Percentiles rank a stretch among this genome's conserved stretches.
Evolutionary conservation across 1,139 yeast genomes (phyloP).

Genomic region (Pneumocystis murina): DNA sequence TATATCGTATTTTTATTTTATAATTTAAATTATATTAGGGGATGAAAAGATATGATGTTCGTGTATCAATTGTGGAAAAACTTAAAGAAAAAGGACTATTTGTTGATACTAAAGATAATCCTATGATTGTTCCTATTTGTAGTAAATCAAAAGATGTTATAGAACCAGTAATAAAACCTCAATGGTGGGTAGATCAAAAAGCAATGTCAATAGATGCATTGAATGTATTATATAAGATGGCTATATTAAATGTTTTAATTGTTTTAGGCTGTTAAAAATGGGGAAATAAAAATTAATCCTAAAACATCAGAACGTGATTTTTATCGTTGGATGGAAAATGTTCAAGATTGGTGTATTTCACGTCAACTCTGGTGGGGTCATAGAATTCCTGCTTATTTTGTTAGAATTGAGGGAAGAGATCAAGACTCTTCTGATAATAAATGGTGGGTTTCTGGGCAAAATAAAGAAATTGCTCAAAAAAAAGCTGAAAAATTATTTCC

Average conservation of each 20-base stretch:
- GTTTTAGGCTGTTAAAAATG: slow-evolving; percentile 52
- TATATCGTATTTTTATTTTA: not conserved
- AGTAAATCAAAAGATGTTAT: slow-evolving; percentile 93
- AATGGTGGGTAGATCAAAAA: slow-evolving; percentile 95
- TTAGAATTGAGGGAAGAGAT: slow-evolving; percentile 49
- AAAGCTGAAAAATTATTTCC: slow-evolving; percentile 70
- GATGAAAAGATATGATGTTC: slow-evolving; percentile 85
- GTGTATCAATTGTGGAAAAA: slow-evolving; percentile 66
- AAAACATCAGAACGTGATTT: slow-evolving; percentile 84
- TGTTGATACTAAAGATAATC: slow-evolving; percentile 79
- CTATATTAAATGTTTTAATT: not conserved
- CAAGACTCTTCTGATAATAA: slow-evolving; percentile 35
- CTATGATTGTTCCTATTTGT: slow-evolving; percentile 87
- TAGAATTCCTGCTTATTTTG: slow-evolving; percentile 92
- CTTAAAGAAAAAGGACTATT: slow-evolving; percentile 61
- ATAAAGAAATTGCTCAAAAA: slow-evolving; percentile 61
- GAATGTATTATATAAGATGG: slow-evolving; percentile 27
- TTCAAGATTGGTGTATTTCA: slow-evolving; percentile 98
- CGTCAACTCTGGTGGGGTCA: slow-evolving; percentile 99
- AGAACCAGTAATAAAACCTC: slow-evolving; percentile 93
- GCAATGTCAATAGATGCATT: slow-evolving; percentile 75
- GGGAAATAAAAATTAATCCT: slow-evolving; percentile 70
- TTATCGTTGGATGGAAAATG: slow-evolving; percentile 88
- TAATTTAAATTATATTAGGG: slow-evolving; percentile 38
- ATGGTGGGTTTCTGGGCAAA: slow-evolving; percentile 87